A percentile compares a stretch with the other conserved stretches of the same genome.
Evolutionary conservation across 2,329 filamentous ascomycete species (phyloP).

Genomic region (Sarocladiaceae sp.): DNA sequence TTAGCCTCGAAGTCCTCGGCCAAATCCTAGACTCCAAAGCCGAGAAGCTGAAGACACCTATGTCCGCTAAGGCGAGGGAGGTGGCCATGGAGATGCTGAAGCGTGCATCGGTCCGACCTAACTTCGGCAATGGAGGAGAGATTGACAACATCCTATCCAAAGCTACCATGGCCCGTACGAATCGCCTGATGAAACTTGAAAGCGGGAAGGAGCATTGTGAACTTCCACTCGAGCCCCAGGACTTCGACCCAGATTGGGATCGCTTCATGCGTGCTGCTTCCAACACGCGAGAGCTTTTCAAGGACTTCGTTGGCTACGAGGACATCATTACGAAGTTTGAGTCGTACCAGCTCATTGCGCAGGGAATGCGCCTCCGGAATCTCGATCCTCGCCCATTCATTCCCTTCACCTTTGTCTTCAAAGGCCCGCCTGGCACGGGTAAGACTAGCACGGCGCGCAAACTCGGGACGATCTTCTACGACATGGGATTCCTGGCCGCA

Average conservation of each 20-base stretch:
- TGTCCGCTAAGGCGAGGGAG: constrained; percentile 41
- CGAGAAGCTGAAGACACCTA: constrained; percentile 32
- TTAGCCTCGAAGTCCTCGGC: constrained; percentile 44
- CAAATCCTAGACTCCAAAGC: constrained; percentile 49
- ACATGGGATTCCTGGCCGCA: constrained; percentile 63
- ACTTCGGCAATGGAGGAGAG: constrained; percentile 13
- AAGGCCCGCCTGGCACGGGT: constrained; percentile 61
- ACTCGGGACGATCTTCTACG: constrained; percentile 69
- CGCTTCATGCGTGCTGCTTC: constrained; percentile 33
- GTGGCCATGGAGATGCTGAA: constrained; percentile 28
- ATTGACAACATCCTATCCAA: constrained; percentile 36
- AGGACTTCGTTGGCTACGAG: constrained; percentile 57
- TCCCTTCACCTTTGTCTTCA: constrained; percentile 65
- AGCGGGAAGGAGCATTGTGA: constrained; percentile 35
- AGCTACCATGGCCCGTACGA: constrained; percentile 10
- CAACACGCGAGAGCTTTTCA: constrained; percentile 50
- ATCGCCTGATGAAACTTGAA: constrained; percentile 33
- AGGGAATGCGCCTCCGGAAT: constrained; percentile 43
- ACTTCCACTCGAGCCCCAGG: constrained; percentile 27
- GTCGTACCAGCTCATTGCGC: constrained; percentile 50
- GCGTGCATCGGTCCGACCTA: constrained; percentile 29
- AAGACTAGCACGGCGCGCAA: constrained; percentile 68
- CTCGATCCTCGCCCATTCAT: constrained; percentile 50
- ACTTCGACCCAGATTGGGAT: constrained; percentile 57
- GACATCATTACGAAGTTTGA: constrained; percentile 50